Evolutionary conservation across 495 filamentous ascomycete genomes (phyloP), one percentile per base, ranked within the genome.

Genomic region (Elasticomyces elasticus): DNA sequence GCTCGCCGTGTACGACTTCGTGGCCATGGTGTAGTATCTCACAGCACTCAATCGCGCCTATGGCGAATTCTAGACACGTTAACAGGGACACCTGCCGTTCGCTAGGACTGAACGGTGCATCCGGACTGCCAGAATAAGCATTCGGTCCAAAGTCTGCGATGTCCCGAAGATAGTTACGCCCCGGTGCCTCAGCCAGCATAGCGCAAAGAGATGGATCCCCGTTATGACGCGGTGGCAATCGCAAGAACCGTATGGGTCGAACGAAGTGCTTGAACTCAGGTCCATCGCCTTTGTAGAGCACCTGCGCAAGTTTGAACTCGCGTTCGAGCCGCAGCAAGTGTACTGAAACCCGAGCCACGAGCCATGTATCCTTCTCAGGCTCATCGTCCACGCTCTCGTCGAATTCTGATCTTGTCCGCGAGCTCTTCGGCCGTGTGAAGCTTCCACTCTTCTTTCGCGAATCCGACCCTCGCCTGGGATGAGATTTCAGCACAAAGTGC

Each of bases 21-120:
- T 88, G 76, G 1, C 85, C 83, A 69, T 94, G 86, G 60, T 95
- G 89, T 13, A 95, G 63, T 25, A 92, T 81, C 66, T 95, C 89
- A 38, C 89, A 64, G 62, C 87, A 92, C 62, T 91, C 83, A 15
- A 83, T 79, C 6, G 88, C 86, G 23, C 88, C 88, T 52, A 94
- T 82, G 13, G 88, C 89, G 65, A 95, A 94, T 61, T 91, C 85
- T 1, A 95, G 75, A 64, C 94, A 95, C 9, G 77, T 72, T 25
- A 80, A 69, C 12, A 94, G 71, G 50, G 84, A 79, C 10, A 91
- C 76, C 25, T 79, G 79, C 43, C 78, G 72, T 2, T 74, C 3
- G 65, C 74, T 68, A 66, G 63, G 59, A 51, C 76, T 79, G 7
- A n/a, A n/a, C 41, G 42, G 53, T 17, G 74, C 68, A 7, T 71